These are phyloP conservation scores for Extremus antarcticus DNA, from an alignment of 495 filamentous ascomycete genomes.

Conservation along the genomic window DNA sequence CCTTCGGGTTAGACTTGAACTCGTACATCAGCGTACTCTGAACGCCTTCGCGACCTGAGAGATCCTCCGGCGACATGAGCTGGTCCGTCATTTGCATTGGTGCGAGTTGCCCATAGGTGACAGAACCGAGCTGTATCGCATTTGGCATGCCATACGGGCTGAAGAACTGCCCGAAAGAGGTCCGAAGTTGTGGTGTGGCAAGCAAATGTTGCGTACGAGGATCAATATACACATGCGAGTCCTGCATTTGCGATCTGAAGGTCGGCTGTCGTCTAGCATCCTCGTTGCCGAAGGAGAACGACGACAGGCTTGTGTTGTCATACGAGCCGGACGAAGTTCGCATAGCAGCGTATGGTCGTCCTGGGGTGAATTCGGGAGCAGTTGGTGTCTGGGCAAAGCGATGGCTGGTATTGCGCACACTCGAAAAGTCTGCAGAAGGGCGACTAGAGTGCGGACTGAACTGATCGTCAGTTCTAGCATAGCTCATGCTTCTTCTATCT, in stretches of 20 bases:
- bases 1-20: conserved; percentile 24
- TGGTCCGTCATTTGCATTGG: conserved; percentile 26
- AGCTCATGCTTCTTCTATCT: neutral
- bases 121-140: conserved; percentile 21
- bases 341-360: neutral
- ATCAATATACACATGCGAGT: conserved; percentile 20
- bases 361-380: neutral
- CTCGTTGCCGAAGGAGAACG: neutral
- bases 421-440: neutral
- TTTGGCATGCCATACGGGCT: conserved; percentile 21
- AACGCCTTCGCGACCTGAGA: conserved; percentile 52
- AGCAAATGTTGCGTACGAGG: conserved; percentile 23
- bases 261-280: neutral
- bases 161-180: conserved; percentile 16
- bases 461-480: neutral
- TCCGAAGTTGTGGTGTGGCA: conserved; percentile 16
- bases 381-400: neutral
- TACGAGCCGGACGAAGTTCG: neutral
- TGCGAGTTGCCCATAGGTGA: conserved; percentile 23
- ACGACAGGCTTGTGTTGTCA: neutral
- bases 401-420: neutral
- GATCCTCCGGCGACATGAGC: conserved; percentile 47
- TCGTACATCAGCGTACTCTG: conserved; percentile 54
- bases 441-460: neutral
- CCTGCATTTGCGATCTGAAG: neutral